A percentile compares a stretch with the other conserved stretches of the same genome.
phyloP scores from a whole-genome alignment of 2,329 filamentous ascomycete species.

The Phyllosticta citriasiana region DNA sequence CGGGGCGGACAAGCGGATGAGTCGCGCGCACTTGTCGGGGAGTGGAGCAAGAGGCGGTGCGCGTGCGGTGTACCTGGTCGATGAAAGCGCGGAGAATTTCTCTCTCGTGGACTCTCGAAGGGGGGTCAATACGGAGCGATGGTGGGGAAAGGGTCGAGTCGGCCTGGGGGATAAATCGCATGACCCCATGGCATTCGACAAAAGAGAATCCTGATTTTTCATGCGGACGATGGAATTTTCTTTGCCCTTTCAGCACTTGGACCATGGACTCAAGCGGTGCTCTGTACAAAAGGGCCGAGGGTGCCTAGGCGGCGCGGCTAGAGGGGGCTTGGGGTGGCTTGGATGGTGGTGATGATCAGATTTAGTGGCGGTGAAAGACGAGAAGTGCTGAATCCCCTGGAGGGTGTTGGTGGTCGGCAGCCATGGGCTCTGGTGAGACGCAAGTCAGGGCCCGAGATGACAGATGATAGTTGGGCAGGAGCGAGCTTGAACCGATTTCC shows the following conservation, averaged over 20 bases:
- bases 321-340: neutral
- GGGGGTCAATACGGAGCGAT: neutral
- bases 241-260: neutral
- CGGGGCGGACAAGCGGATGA: neutral
- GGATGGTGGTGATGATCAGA: neutral
- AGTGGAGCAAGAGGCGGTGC: neutral
- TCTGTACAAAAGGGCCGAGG: neutral
- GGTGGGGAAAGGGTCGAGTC: neutral
- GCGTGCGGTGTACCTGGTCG: neutral
- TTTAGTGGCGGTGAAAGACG: neutral
- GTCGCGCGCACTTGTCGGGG: neutral
- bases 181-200: neutral
- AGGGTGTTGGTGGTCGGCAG: neutral
- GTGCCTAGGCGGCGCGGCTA: neutral
- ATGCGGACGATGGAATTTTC: neutral
- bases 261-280: neutral
- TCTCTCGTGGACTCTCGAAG: neutral
- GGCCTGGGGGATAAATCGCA: neutral
- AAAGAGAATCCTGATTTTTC: neutral
- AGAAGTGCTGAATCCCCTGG: neutral
- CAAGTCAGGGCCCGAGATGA: neutral
- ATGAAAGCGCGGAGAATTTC: neutral
- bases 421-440: neutral
- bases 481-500: neutral
- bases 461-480: neutral